Evolutionary conservation across 371 early-diverging fungal genomes (phyloP).

Genomic region (Mucor circinelloides): DNA sequence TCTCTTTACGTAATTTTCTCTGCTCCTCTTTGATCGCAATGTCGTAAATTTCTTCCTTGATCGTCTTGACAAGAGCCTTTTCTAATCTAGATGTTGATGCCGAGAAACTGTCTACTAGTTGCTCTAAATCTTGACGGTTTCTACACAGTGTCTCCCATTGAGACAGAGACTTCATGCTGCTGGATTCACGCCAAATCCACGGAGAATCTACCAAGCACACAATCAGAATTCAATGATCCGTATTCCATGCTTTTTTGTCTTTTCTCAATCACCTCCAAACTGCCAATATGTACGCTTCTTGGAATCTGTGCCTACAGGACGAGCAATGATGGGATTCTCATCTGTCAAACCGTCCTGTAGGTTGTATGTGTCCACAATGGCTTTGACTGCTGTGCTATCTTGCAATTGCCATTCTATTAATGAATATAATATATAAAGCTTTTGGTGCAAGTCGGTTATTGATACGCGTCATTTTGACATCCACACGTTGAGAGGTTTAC

Average conservation of each 20-base stretch:
- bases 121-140: slow-evolving; percentile 21
- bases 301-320: slow-evolving; percentile 32
- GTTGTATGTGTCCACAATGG: slow-evolving; percentile 24
- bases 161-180: slow-evolving; percentile 10
- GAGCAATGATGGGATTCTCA: slow-evolving; percentile 21
- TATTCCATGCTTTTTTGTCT: background rate
- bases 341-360: slow-evolving; percentile 9
- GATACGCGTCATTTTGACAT: background rate
- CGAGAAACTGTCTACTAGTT: slow-evolving; percentile 12
- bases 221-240: background rate
- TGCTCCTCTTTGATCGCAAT: slow-evolving; percentile 22
- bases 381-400: slow-evolving; percentile 35
- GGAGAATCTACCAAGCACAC: slow-evolving; percentile 20
- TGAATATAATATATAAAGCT: slow-evolving; percentile 35
- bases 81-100: slow-evolving; percentile 21
- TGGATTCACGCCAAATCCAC: slow-evolving; percentile 40
- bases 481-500: slow-evolving; percentile 22
- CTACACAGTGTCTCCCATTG: slow-evolving; percentile 39
- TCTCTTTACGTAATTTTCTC: slow-evolving; percentile 16
- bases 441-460: background rate
- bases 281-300: slow-evolving; percentile 40
- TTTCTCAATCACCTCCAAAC: slow-evolving; percentile 35
- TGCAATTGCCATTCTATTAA: slow-evolving; percentile 53
- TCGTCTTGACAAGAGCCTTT: slow-evolving; percentile 14
- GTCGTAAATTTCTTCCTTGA: slow-evolving; percentile 17